These are phyloP conservation scores for Penicillium occitanis DNA, from an alignment of 2,329 filamentous ascomycete species.

Conservation along the genomic window DNA sequence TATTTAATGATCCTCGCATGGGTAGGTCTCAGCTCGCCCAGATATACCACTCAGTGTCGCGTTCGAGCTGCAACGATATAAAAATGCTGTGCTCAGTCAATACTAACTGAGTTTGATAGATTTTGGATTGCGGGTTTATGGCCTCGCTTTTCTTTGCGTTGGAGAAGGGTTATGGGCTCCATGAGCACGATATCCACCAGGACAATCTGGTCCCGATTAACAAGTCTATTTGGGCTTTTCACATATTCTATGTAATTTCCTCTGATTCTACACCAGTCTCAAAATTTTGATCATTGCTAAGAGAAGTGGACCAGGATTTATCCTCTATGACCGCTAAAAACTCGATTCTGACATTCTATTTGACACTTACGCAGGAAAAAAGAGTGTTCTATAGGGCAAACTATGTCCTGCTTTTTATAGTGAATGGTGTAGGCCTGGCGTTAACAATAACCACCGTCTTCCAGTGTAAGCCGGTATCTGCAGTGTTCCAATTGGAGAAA, in stretches of 20 bases:
- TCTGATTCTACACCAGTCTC: not conserved
- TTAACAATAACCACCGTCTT: not conserved
- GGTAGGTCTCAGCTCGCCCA: not conserved
- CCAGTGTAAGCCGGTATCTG: not conserved
- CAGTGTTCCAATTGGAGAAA: not conserved
- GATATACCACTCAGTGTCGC: not conserved
- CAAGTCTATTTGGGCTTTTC: not conserved
- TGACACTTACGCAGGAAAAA: not conserved
- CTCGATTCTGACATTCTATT: not conserved
- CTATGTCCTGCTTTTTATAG: not conserved
- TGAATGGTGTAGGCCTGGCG: not conserved
- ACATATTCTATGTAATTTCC: not conserved
- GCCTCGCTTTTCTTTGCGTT: not conserved
- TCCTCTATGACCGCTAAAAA: not conserved
- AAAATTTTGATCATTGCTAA: not conserved
- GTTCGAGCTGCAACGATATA: not conserved
- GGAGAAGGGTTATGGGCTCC: not conserved
- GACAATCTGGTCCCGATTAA: not conserved
- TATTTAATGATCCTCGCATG: not conserved
- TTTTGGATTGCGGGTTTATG: not conserved
- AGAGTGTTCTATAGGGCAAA: not conserved
- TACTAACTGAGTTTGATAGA: not conserved
- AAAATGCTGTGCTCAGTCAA: not conserved
- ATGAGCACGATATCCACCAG: not conserved
- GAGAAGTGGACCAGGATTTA: not conserved